Evolutionary conservation across 225 moss, liverwort and hornwort species (phyloP), one percentile per base, ranked within the genome.

Genomic region (Rhytidiadelphus loreus): DNA sequence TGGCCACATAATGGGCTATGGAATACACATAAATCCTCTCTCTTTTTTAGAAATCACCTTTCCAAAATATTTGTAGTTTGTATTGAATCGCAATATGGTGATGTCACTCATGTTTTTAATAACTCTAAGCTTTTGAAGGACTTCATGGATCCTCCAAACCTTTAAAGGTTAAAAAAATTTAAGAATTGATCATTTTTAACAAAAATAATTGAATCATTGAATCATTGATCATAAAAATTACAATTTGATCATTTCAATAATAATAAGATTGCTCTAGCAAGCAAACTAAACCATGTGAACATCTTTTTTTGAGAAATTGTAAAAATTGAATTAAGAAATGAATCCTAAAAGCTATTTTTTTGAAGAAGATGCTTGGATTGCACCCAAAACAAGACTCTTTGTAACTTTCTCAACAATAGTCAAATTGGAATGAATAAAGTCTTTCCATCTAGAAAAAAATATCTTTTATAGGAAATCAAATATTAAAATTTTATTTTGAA

Each of bases 141-240:
- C 6, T 3, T 2, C 0, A 0, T 71, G 15, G 26, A 9, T 8
- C 43, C 5, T 68, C 23, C 4, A 68, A 22, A 16, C 1, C 2
- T 16, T 6, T 2, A 28, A 0, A 28, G 10, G 2, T 46, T 30
- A 17, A 6, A 11, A 0, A 73, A 12, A n/a, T n/a, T n/a, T n/a
- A n/a, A n/a, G n/a, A n/a, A n/a, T n/a, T n/a, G n/a, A n/a, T n/a
- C n/a, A n/a, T n/a, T n/a, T n/a, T n/a, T n/a, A n/a, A n/a, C n/a
- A n/a, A n/a, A n/a, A n/a, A n/a, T n/a, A n/a, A n/a, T n/a, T n/a
- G n/a, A n/a, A n/a, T n/a, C n/a, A n/a, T n/a, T n/a, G n/a, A n/a
- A n/a, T n/a, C n/a, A n/a, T n/a, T n/a, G n/a, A n/a, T n/a, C n/a
- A n/a, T n/a, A n/a, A n/a, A n/a, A n/a, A n/a, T n/a, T n/a, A n/a